Evolutionary conservation across 1,139 yeast species (phyloP).

Genomic region (Pichia sp.): DNA sequence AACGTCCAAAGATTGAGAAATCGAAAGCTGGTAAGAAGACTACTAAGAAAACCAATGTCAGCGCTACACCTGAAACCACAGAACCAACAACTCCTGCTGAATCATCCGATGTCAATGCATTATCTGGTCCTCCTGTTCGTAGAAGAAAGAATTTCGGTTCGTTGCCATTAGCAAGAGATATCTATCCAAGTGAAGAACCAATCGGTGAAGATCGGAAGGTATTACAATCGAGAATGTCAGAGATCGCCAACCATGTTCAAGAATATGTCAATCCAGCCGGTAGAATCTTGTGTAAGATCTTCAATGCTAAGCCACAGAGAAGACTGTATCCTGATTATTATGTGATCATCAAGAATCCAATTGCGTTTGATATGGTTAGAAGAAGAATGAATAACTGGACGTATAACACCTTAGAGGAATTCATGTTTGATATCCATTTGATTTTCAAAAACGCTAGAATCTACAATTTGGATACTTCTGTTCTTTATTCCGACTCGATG

Average conservation of each 20-base stretch:
- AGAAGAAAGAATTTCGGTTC: constrained; percentile 17
- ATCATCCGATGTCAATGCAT: constrained; percentile 3
- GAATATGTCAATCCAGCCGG: constrained; percentile 26
- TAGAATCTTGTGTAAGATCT: constrained; percentile 36
- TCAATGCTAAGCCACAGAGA: constrained; percentile 66
- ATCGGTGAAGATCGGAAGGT: constrained; percentile 23
- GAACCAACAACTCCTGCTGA: constrained; percentile 5
- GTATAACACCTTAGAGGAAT: constrained; percentile 52
- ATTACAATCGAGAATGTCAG: constrained; percentile 23
- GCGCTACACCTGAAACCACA: background rate
- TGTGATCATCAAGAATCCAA: constrained; percentile 57
- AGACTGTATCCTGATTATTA: constrained; percentile 74
- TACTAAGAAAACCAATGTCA: background rate
- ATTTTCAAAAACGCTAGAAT: constrained; percentile 80
- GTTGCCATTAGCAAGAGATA: constrained; percentile 15
- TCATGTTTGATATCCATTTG: constrained; percentile 53
- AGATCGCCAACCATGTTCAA: constrained; percentile 26
- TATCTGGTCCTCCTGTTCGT: constrained; percentile 18
- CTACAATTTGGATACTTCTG: constrained; percentile 83
- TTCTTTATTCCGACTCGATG: constrained; percentile 71
- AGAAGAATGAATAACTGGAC: constrained; percentile 52
- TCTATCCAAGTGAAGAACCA: constrained; percentile 13
- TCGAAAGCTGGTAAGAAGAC: constrained; percentile 11
- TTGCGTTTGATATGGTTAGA: constrained; percentile 57
- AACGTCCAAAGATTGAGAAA: constrained; percentile 11